Evolutionary conservation across 2,329 filamentous ascomycete genomes (phyloP).

Genomic region (Hypoxylon sp.): DNA sequence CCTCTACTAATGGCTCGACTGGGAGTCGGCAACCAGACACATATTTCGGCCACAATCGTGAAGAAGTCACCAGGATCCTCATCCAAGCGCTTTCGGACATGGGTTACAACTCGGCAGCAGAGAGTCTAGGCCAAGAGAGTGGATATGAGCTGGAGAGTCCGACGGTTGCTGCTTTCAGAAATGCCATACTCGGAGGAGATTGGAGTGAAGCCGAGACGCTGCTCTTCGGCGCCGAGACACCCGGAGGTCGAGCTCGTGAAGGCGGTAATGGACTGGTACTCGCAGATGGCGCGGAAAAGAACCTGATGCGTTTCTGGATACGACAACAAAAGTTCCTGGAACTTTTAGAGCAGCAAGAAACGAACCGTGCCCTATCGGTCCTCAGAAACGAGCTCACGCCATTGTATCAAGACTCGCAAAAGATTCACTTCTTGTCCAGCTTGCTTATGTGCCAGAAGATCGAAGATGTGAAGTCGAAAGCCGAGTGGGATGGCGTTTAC

Average conservation of each 20-base stretch:
- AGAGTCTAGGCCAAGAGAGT: conserved; percentile 79
- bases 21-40: conserved; percentile 43
- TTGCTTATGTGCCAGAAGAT: conserved; percentile 87
- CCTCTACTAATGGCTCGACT: conserved; percentile 63
- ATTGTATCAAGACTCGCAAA: conserved; percentile 77
- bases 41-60: conserved; percentile 87
- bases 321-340: conserved; percentile 96
- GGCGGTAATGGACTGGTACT: conserved; percentile 72
- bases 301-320: conserved; percentile 85
- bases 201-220: conserved; percentile 89
- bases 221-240: conserved; percentile 64
- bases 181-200: conserved; percentile 78
- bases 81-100: conserved; percentile 91
- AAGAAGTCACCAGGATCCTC: conserved; percentile 90
- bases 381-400: conserved; percentile 88
- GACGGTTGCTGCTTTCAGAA: conserved; percentile 85
- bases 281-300: conserved; percentile 75
- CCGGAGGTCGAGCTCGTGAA: conserved; percentile 45
- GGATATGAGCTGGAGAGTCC: conserved; percentile 87
- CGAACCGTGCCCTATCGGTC: conserved; percentile 78
- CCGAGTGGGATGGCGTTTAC: conserved; percentile 83
- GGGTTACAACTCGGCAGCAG: conserved; percentile 82
- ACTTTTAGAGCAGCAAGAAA: conserved; percentile 79
- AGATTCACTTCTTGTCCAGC: conserved; percentile 84
- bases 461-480: conserved; percentile 77